A percentile compares a stretch with the other conserved stretches of the same genome.
These are phyloP conservation scores for Fusarium sp. DNA, from an alignment of 2,329 filamentous ascomycete genomes.

Conservation along the genomic window DNA sequence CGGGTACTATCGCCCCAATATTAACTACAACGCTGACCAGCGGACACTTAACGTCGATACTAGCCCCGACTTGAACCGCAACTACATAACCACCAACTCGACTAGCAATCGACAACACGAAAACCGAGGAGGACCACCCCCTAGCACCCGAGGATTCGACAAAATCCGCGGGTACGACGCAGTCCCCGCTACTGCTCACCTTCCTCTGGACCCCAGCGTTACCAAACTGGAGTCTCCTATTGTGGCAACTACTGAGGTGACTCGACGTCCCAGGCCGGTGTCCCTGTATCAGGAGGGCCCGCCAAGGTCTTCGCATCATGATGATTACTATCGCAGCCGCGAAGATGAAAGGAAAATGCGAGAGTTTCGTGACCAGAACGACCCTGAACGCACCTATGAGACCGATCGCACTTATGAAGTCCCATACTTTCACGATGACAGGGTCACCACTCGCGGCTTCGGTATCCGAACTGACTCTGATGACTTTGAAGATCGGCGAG, in stretches of 20 bases:
- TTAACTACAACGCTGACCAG: conserved; percentile 61
- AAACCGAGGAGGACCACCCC: conserved; percentile 67
- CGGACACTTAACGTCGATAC: conserved; percentile 60
- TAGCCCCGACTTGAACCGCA: conserved; percentile 55
- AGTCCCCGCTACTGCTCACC: conserved; percentile 56
- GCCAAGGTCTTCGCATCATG: conserved; percentile 55
- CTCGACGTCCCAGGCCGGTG: conserved; percentile 55
- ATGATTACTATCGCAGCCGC: conserved; percentile 60
- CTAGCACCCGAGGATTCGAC: conserved; percentile 76
- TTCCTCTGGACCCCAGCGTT: conserved; percentile 49
- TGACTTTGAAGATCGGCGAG: conserved; percentile 56
- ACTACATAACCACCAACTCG: conserved; percentile 50
- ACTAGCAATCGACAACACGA: conserved; percentile 51
- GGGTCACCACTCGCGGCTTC: conserved; percentile 60
- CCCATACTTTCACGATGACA: conserved; percentile 58
- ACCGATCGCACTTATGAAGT: conserved; percentile 42
- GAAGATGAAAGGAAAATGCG: conserved; percentile 59
- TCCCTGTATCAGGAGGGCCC: conserved; percentile 65
- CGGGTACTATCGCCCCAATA: conserved; percentile 65
- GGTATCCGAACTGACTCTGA: conserved; percentile 59
- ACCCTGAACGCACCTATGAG: conserved; percentile 45
- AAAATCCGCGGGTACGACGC: conserved; percentile 68
- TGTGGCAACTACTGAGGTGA: conserved; percentile 33
- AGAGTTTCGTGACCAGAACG: conserved; percentile 54
- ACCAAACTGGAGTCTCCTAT: conserved; percentile 31